phyloP scores from a whole-genome alignment of 2,329 filamentous ascomycete genomes.

The Penicillium sp. region DNA sequence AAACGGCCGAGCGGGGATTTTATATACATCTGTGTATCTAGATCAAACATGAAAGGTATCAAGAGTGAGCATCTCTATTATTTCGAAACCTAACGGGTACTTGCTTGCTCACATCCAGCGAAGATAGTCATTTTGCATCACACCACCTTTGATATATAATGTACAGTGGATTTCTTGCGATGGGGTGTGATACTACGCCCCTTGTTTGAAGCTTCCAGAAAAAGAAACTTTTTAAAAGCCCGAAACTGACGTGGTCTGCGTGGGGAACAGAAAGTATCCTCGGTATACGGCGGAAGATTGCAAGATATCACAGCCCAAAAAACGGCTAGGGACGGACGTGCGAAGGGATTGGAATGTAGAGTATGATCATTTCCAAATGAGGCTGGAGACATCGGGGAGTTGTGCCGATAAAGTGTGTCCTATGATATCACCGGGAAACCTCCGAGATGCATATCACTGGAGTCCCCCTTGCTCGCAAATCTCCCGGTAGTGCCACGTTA shows the following conservation, averaged over 20 bases:
- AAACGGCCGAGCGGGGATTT: not conserved
- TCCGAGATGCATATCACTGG: not conserved
- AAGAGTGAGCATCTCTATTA: not conserved
- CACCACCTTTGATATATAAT: no score
- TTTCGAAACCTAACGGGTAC: constrained; percentile 5
- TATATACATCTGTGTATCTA: not conserved
- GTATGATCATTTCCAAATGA: not conserved
- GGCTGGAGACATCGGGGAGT: constrained; percentile 3
- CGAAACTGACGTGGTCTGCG: constrained; percentile 19
- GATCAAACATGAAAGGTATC: not conserved
- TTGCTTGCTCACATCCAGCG: not conserved
- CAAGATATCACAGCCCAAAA: not conserved
- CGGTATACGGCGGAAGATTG: constrained; percentile 8
- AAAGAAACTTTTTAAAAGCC: constrained; percentile 1
- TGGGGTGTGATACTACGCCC: not conserved
- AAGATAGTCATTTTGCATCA: not conserved
- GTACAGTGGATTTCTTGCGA: not conserved
- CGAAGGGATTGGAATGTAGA: constrained; percentile 23
- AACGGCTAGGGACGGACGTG: constrained; percentile 18
- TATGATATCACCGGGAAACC: constrained; percentile 9
- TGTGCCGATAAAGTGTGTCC: not conserved
- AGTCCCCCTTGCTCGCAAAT: not conserved
- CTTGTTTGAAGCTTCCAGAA: not conserved
- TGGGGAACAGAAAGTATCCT: constrained; percentile 19
- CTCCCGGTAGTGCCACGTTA: constrained; percentile 6